Conservation (phyloP, 2,329 filamentous ascomycete species). For the Cordyceps javanica region DNA sequence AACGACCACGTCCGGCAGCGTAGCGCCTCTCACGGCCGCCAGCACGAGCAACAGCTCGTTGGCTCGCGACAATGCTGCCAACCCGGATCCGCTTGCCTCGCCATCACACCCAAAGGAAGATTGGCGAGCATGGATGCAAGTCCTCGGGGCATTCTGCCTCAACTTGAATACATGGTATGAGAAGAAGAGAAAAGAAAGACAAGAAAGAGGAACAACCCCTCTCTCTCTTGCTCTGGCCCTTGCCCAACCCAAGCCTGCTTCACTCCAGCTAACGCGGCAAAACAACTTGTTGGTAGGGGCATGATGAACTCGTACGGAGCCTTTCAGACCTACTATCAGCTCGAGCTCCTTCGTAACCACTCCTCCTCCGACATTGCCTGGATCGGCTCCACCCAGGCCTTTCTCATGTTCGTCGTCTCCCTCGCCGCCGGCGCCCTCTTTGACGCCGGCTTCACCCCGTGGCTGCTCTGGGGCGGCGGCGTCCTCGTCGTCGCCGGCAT, state of each 20-base stretch:
- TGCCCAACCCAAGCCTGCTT: background rate
- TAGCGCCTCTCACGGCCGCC: background rate
- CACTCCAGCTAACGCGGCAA: too few relatives aligned
- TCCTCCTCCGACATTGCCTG: conserved; percentile 27
- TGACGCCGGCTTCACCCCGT: conserved; percentile 30
- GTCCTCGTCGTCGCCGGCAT: conserved; percentile 38
- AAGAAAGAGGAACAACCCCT: too few relatives aligned
- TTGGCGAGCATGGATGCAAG: conserved; percentile 48
- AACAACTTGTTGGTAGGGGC: background rate
- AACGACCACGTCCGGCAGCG: background rate
- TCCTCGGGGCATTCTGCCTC: conserved; percentile 43
- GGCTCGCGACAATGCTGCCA: background rate
- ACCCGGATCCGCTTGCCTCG: background rate
- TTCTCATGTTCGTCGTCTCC: conserved; percentile 30
- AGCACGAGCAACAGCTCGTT: background rate
- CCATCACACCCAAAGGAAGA: conserved; percentile 36
- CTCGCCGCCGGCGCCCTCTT: conserved; percentile 30
- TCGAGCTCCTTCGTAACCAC: conserved; percentile 23
- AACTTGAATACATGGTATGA: conserved; percentile 49
- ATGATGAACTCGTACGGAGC: conserved; percentile 37
- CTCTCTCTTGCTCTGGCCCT: too few relatives aligned
- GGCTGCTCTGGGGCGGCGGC: conserved; percentile 26
- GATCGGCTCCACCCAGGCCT: conserved; percentile 30
- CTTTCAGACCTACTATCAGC: conserved; percentile 49
- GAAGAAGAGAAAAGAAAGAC: too few relatives aligned